Base-by-base conservation (phyloP, 108 stramenopile species). In the Stephanodiscus minutulus region DNA sequence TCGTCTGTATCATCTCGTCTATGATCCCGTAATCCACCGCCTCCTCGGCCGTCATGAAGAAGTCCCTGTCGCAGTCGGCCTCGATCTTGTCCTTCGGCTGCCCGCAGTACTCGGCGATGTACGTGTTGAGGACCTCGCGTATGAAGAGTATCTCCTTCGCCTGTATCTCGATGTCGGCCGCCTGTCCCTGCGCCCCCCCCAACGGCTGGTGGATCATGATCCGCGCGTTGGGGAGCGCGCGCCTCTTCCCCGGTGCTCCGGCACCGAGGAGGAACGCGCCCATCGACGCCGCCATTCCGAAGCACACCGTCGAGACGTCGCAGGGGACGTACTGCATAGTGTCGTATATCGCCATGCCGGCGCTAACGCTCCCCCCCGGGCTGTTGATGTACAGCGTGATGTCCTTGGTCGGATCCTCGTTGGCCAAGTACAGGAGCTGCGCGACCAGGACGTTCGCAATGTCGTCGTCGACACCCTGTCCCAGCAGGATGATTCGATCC, bases 171-270 rank as follows among this genome's bases (percentile, higher is more conserved):
- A 98, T 98, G 76, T 98, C 98, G 20, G 89, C 85, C 8, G 98
- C 98, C 70, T 93, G 92, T 12, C 98, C 98, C 71, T 96, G 96
- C 1, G 96, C 98, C 21, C 96, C 98, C 21, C 98, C 98, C 55
- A 98, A 73, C 41, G 98, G 98, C 76, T 98, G 98, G 83, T 98
- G 98, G 79, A 98, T 98, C 98, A 98, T 98, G 79, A 98, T 96
- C 13, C 97, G 86, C 7, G 96, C 80, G 72, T 98, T 98, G 71
- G 97, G 97, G 46, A 98, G 66, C 7, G 95, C 82, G 43, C 88
- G 77, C 29, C 97, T 73, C 77, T 97, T 97, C 7, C 97, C 97
- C 31, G 85, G 84, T 11, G 89, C 82, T 0, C 97, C 97, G 18
- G 97, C 97, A 0, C 95, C 97, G 43, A 98, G 72, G 22, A 98